phyloP scores from a whole-genome alignment of 352 stramenopile species.

The Phytophthora pinifolia region DNA sequence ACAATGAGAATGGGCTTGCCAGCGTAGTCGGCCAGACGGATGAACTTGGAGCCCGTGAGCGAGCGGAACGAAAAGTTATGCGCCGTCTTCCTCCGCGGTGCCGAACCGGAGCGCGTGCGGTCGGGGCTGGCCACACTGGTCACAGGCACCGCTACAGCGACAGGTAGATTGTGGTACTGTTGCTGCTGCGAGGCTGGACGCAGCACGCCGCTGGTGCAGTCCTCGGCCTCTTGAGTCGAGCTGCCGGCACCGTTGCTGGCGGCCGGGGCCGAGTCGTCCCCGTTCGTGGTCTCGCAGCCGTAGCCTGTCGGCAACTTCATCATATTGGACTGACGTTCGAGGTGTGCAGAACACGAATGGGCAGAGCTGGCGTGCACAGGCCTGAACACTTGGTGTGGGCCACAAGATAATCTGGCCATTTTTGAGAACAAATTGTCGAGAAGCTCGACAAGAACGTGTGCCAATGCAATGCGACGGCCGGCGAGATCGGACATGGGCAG shows the following conservation, averaged over 20 bases:
- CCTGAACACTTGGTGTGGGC: no score
- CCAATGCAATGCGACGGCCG: no score
- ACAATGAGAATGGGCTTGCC: constrained; percentile 71
- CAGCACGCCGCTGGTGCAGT: constrained; percentile 22
- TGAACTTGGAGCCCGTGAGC: constrained; percentile 56
- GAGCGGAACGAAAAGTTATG: constrained; percentile 80
- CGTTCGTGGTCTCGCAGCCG: constrained; percentile 36
- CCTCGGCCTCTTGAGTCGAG: constrained; percentile 15
- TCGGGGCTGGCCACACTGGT: constrained; percentile 31
- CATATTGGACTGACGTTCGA: constrained; percentile 14
- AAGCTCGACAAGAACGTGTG: no score
- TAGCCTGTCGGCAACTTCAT: constrained; percentile 43
- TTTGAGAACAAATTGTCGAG: no score
- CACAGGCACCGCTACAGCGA: constrained; percentile 55
- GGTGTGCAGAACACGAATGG: constrained; percentile 23
- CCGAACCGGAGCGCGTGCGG: constrained; percentile 20
- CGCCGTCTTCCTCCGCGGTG: constrained; percentile 50
- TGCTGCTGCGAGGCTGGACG: constrained; percentile 26
- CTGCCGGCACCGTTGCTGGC: not conserved
- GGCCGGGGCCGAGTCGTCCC: constrained; percentile 10
- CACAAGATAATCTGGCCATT: no score
- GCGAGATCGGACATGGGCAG: constrained; percentile 18
- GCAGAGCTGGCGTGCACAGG: not conserved
- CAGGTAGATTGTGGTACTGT: constrained; percentile 55
- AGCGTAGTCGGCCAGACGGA: constrained; percentile 65